phyloP scores from a whole-genome alignment of 257 asterid genomes.

The Solanum chiquidenum region DNA sequence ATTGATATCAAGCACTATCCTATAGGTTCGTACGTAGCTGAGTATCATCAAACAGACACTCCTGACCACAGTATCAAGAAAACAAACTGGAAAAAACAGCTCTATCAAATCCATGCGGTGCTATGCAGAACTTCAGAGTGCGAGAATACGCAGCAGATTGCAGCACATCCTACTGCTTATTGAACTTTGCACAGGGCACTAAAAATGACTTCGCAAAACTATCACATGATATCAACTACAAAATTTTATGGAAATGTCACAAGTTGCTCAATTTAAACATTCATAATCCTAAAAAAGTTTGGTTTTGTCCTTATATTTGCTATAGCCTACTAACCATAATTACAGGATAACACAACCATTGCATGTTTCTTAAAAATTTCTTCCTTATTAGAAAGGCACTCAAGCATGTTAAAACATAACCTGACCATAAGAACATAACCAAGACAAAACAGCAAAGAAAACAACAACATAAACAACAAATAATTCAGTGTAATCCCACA shows the following conservation, averaged over 20 bases:
- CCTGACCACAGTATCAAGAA: not conserved
- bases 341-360: not conserved
- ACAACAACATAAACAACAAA: not conserved
- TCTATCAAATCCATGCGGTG: not conserved
- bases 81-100: not conserved
- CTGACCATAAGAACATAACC: not conserved
- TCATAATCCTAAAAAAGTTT: not conserved
- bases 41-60: not conserved
- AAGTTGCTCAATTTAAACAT: not conserved
- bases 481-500: not conserved
- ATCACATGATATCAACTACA: not conserved
- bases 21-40: not conserved
- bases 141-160: not conserved
- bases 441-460: not conserved
- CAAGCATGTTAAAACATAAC: not conserved
- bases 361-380: not conserved
- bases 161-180: not conserved
- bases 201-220: not conserved
- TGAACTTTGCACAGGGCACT: not conserved
- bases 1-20: not conserved
- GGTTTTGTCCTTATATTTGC: not conserved
- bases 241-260: not conserved
- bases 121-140: not conserved
- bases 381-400: not conserved
- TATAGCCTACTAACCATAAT: not conserved